Conservation (phyloP, 345 rosid species). For the Brassica nigra region DNA sequence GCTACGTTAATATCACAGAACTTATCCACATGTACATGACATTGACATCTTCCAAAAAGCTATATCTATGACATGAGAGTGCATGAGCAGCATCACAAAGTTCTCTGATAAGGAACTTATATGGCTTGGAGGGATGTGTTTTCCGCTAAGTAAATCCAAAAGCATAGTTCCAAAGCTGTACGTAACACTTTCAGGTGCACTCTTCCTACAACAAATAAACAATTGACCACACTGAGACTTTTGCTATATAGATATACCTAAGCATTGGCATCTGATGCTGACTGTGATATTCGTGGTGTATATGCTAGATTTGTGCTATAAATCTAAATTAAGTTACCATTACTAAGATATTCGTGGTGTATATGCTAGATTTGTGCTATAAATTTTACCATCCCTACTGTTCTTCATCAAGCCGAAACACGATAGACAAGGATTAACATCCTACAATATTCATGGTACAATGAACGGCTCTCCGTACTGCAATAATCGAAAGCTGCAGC, state of each 20-base stretch:
- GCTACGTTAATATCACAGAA: conserved; percentile 16
- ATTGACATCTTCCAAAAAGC: too few relatives aligned
- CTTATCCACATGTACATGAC: background rate
- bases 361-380: conserved; percentile 92
- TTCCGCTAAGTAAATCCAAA: conserved; percentile 91
- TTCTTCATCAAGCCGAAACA: conserved; percentile 98
- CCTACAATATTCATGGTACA: conserved; percentile 50
- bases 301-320: too few relatives aligned
- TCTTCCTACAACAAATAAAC: conserved; percentile 60
- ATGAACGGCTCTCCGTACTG: too few relatives aligned
- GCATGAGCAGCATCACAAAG: background rate
- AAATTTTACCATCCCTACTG: conserved; percentile 92
- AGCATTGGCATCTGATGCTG: background rate
- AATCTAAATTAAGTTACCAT: conserved; percentile 48
- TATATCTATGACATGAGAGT: background rate
- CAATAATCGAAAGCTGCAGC: too few relatives aligned
- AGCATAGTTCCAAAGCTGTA: conserved; percentile 98
- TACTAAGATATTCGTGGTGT: conserved; percentile 94
- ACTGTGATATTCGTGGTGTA: background rate
- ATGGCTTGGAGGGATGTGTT: conserved; percentile 96
- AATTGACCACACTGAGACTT: background rate
- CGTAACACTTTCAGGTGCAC: conserved; percentile 91
- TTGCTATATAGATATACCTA: background rate
- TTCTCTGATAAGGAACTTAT: conserved; percentile 47
- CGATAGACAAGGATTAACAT: conserved; percentile 96